Evolutionary conservation across 192 early-diverging fungal species (phyloP).

Genomic region (Linnemannia zychae): DNA sequence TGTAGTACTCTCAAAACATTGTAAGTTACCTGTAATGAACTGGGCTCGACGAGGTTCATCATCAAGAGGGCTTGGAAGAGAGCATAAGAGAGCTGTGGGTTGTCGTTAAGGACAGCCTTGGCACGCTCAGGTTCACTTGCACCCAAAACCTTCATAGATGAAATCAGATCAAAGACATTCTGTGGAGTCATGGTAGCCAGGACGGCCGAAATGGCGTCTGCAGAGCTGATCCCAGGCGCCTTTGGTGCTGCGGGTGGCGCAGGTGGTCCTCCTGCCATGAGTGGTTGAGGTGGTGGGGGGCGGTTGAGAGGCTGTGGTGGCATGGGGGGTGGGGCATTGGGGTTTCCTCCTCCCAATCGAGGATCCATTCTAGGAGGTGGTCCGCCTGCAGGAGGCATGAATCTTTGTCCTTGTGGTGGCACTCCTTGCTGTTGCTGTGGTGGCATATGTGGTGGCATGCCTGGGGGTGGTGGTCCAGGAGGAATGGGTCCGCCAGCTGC

Average conservation of each 20-base stretch:
- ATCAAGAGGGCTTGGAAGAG: slow-evolving; percentile 86
- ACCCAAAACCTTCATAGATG: slow-evolving; percentile 53
- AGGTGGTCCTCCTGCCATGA: slow-evolving; percentile 18
- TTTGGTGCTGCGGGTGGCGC: slow-evolving; percentile 16
- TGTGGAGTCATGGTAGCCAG: slow-evolving; percentile 51
- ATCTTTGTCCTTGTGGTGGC: slow-evolving; percentile 11
- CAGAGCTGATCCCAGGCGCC: slow-evolving; percentile 14
- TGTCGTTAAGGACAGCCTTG: slow-evolving; percentile 73
- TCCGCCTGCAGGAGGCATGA: slow-evolving; percentile 20
- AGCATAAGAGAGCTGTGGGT: slow-evolving; percentile 88
- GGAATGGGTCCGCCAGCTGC: neutral
- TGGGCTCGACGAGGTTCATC: slow-evolving; percentile 83
- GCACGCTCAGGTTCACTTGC: slow-evolving; percentile 74
- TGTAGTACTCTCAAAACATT: neutral
- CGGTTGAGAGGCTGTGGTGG: slow-evolving; percentile 12
- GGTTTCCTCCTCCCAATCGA: slow-evolving; percentile 14
- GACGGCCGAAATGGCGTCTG: slow-evolving; percentile 50
- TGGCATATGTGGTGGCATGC: slow-evolving; percentile 17
- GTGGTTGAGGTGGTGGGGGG: slow-evolving; percentile 10
- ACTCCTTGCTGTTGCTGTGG: slow-evolving; percentile 19
- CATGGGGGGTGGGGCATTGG: slow-evolving; percentile 11
- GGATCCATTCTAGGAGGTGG: slow-evolving; percentile 34
- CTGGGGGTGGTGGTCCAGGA: slow-evolving; percentile 22
- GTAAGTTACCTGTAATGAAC: slow-evolving; percentile 64
- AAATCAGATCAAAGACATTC: slow-evolving; percentile 45